Percentiles rank a stretch among this genome's conserved stretches.
Conservation (phyloP, 2,329 filamentous ascomycete genomes). For the Stachybotrys chartarum region DNA sequence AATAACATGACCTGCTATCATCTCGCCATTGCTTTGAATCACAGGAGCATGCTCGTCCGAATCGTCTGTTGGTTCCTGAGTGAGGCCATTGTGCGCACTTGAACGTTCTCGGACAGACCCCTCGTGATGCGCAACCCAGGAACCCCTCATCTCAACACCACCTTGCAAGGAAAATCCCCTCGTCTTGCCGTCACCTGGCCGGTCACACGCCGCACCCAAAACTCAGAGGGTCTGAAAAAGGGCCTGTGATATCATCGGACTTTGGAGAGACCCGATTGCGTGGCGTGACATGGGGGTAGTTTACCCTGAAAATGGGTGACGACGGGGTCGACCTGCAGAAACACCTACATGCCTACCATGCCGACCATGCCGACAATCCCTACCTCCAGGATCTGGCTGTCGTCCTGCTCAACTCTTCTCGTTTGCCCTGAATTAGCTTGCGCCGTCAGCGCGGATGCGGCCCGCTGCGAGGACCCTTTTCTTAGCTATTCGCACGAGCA, state of each 20-base stretch:
- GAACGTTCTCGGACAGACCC: not conserved
- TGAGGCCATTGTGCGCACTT: not conserved
- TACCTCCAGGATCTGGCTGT: not conserved
- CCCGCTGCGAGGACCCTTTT: not conserved
- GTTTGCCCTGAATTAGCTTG: not conserved
- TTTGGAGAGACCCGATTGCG: not conserved
- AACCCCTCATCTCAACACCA: not conserved
- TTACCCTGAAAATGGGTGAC: not conserved
- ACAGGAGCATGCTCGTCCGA: not conserved
- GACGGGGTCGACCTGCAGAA: not conserved
- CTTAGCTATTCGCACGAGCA: not conserved
- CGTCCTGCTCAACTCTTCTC: not conserved
- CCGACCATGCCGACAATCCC: not conserved
- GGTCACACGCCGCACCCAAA: no score
- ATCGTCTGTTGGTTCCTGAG: not conserved
- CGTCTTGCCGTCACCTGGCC: no score
- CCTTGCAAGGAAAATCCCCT: not conserved
- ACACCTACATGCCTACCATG: not conserved
- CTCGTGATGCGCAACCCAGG: not conserved
- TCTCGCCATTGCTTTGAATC: no score
- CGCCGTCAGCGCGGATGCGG: not conserved
- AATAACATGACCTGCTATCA: no score
- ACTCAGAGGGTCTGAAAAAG: no score
- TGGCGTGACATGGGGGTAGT: not conserved
- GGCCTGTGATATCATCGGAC: not conserved